Percentiles rank a stretch among this genome's conserved stretches.
Evolutionary conservation across 371 early-diverging fungal species (phyloP).

Genomic region (Mortierella sp.): DNA sequence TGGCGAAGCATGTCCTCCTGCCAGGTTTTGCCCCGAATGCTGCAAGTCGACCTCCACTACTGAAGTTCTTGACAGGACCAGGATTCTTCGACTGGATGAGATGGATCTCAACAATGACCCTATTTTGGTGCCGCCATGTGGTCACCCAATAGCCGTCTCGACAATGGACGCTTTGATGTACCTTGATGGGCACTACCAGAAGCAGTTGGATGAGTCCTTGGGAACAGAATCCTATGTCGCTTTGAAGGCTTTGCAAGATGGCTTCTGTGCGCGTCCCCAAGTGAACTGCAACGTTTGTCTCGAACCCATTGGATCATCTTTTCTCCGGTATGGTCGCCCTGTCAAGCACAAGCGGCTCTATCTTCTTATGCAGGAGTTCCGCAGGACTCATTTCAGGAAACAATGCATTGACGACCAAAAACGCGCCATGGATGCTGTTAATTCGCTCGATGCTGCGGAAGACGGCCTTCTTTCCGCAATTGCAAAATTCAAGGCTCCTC

Average conservation of each 20-base stretch:
- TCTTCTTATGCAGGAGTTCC: neutral
- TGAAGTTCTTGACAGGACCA: neutral
- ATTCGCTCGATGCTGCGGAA: neutral
- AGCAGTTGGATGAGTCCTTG: neutral
- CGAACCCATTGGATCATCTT: constrained; percentile 7
- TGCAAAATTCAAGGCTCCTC: neutral
- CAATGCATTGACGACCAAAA: neutral
- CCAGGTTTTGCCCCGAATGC: constrained; percentile 51
- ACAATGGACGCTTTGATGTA: constrained; percentile 57
- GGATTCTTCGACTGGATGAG: constrained; percentile 17
- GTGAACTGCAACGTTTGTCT: neutral
- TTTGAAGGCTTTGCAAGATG: constrained; percentile 8
- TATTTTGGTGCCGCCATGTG: constrained; percentile 58
- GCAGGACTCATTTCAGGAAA: neutral
- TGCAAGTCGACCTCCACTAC: no score
- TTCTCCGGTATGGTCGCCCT: constrained; percentile 20
- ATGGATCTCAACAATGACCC: constrained; percentile 57
- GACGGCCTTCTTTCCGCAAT: neutral
- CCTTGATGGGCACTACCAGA: constrained; percentile 42
- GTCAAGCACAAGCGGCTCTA: constrained; percentile 12
- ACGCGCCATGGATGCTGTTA: neutral
- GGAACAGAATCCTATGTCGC: neutral
- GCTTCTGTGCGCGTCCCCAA: neutral
- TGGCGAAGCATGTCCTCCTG: constrained; percentile 64
- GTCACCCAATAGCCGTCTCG: constrained; percentile 58